Percentiles rank a stretch among this genome's conserved stretches.
phyloP scores from a whole-genome alignment of 257 asterid species.

The Solanum pimpinellifolium region DNA sequence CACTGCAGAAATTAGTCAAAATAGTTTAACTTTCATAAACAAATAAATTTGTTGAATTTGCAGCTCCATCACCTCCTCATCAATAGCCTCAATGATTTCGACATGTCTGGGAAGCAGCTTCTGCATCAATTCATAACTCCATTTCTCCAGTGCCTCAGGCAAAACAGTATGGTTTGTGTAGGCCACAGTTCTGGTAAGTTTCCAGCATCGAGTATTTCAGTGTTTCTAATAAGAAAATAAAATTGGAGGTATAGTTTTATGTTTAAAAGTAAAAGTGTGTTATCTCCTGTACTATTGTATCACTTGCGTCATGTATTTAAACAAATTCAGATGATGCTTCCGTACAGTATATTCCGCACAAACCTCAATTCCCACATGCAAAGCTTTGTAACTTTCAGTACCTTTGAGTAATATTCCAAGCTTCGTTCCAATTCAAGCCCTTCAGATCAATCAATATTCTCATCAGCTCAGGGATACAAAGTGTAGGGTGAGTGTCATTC shows the following conservation, averaged over 20 bases:
- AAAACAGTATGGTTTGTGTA: conserved; percentile 86
- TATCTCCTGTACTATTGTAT: background rate
- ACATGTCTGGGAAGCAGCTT: conserved; percentile 77
- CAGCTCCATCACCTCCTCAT: conserved; percentile 48
- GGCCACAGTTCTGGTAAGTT: conserved; percentile 65
- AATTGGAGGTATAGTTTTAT: too few relatives aligned
- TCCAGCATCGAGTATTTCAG: conserved; percentile 11
- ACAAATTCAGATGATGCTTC: background rate
- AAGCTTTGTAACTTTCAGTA: background rate
- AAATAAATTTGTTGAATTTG: background rate
- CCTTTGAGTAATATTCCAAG: conserved; percentile 80
- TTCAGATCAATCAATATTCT: conserved; percentile 75
- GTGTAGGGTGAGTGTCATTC: conserved; percentile 91
- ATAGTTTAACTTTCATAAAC: conserved; percentile 1
- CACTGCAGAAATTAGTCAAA: conserved; percentile 7
- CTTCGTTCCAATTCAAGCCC: conserved; percentile 71
- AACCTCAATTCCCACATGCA: background rate
- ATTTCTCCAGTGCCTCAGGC: conserved; percentile 90
- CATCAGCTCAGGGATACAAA: conserved; percentile 79
- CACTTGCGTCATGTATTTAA: background rate
- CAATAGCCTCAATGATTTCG: conserved; percentile 73
- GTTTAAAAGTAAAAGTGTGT: background rate
- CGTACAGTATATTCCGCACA: background rate
- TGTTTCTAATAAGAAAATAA: background rate
- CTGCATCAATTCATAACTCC: conserved; percentile 77